Evolutionary conservation across 352 stramenopile species (phyloP), one percentile per base, ranked within the genome.

Genomic region (Phytopythium aichiense): DNA sequence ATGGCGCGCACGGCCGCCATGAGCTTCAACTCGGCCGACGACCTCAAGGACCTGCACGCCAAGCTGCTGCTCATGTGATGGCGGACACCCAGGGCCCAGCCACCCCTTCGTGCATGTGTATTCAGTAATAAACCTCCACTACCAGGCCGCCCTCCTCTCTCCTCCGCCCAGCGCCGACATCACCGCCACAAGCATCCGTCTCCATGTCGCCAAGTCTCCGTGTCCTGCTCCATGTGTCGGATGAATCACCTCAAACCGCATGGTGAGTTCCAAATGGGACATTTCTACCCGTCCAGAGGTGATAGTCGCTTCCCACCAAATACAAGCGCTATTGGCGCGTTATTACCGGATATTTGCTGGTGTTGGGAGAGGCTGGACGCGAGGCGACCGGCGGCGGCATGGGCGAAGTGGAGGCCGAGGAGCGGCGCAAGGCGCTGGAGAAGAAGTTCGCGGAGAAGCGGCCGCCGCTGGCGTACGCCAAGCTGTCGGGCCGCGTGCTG

Each of bases 341-440:
- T 15, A 11, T 40, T 40, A 16, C 12, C 35, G 6, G 35, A 40
- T 2, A 40, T 40, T 37, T 40, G 35, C 35, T 40, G 35, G 35
- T 16, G 35, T 15, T 40, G 35, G 12, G 31, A n/a, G n/a, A n/a
- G n/a, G n/a, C n/a, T n/a, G n/a, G n/a, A n/a, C 49, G 12, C 16
- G 12, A 12, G 11, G 30, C 25, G 8, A 48, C 20, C 58, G 9
- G 46, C 46, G 23, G 23, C 22, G 23, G 9, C 0, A 54, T 54
- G 48, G 48, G 48, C 25, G 48, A 77, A 69, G 50, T 58, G 56
- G 64, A 65, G 22, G 50, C 66, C 20, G 80, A 91, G 63, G 84
- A 93, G 66, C 74, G 78, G 50, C 87, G 89, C 73, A 90, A 90
- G 56, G 72, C 70, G 74, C 72, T 94, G 18, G 85, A 94, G 78